A percentile compares a stretch with the other conserved stretches of the same genome.
Evolutionary conservation across 441 rosid species (phyloP).

Genomic region (Gossypium gossypioides): DNA sequence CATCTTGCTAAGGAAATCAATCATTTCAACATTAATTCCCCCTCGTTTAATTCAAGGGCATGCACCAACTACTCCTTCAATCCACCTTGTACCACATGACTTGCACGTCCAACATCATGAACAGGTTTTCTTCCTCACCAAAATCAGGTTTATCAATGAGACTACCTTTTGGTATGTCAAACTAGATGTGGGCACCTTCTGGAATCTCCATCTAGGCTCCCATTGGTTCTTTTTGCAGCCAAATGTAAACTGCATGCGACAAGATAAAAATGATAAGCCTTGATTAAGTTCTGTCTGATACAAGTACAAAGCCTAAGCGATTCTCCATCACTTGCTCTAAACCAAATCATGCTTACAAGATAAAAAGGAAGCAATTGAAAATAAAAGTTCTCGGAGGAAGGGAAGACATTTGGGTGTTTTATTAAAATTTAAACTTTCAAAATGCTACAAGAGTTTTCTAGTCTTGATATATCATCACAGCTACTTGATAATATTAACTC

Average conservation of each 20-base stretch:
- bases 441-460: too few relatives aligned
- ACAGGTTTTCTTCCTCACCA: not conserved
- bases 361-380: too few relatives aligned
- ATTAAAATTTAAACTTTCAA: too few relatives aligned
- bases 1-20: not conserved
- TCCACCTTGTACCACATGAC: not conserved
- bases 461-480: too few relatives aligned
- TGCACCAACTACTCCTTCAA: not conserved
- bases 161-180: not conserved
- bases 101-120: not conserved
- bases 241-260: not conserved
- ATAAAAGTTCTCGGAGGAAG: too few relatives aligned
- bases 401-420: too few relatives aligned
- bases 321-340: too few relatives aligned
- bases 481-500: too few relatives aligned
- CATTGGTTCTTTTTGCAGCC: not conserved
- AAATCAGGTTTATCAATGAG: not conserved
- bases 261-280: too few relatives aligned
- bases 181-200: not conserved
- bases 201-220: not conserved
- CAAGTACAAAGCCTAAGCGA: too few relatives aligned
- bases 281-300: too few relatives aligned
- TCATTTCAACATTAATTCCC: not conserved
- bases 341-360: too few relatives aligned
- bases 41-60: not conserved